phyloP scores from a whole-genome alignment of 2,329 filamentous ascomycete genomes.

The Ophiostoma piceae region DNA sequence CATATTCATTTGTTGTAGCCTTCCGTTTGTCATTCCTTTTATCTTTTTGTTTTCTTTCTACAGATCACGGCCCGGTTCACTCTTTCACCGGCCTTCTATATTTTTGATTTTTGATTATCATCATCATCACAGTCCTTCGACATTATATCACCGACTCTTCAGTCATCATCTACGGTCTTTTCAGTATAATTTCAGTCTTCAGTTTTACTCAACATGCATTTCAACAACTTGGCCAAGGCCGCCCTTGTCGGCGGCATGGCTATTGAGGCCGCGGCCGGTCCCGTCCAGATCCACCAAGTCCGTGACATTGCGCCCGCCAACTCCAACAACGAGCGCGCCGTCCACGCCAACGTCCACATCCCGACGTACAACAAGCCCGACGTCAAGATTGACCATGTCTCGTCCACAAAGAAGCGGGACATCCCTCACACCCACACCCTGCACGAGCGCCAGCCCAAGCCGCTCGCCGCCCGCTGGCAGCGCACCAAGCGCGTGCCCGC shows the following conservation, averaged over 20 bases:
- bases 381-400: conserved; percentile 4
- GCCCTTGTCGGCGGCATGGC: conserved; percentile 24
- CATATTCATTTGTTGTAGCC: neutral
- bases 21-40: conserved; percentile 11
- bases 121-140: neutral
- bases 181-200: neutral
- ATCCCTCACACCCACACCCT: conserved; percentile 30
- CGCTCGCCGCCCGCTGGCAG: conserved; percentile 30
- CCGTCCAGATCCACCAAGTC: conserved; percentile 14
- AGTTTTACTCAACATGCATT: conserved; percentile 18
- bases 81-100: neutral
- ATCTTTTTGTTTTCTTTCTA: neutral
- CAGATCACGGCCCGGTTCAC: conserved; percentile 1
- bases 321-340: neutral
- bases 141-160: neutral
- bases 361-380: neutral
- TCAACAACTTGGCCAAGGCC: conserved; percentile 21
- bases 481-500: conserved; percentile 30
- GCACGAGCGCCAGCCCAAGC: conserved; percentile 33
- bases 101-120: neutral
- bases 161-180: conserved; percentile 5
- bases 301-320: neutral
- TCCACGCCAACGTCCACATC: conserved; percentile 13
- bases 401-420: conserved; percentile 4
- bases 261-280: conserved; percentile 23